Conservation (phyloP, 257 asterid species). For the Solanum sitiens region DNA sequence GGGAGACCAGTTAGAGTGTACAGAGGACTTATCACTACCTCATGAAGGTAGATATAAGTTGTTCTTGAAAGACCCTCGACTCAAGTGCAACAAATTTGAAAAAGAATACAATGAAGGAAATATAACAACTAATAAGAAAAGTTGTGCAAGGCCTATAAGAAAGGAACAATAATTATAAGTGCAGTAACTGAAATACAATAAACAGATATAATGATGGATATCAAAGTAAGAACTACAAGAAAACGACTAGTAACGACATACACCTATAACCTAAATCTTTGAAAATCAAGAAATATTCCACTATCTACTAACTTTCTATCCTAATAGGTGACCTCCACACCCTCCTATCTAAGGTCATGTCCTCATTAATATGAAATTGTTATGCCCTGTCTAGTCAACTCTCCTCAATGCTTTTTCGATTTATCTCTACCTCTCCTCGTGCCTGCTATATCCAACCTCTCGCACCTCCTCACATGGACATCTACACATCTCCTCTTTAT, state of each 20-base stretch:
- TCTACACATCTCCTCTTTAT: not conserved
- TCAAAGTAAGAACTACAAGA: not conserved
- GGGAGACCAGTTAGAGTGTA: not conserved
- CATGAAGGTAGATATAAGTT: not conserved
- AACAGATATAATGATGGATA: not conserved
- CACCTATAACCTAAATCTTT: not conserved
- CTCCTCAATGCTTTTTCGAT: not conserved
- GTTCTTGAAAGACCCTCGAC: not conserved
- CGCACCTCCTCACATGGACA: not conserved
- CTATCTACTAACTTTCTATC: not conserved
- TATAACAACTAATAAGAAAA: not conserved
- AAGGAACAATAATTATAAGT: too few species aligned
- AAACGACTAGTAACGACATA: too few species aligned
- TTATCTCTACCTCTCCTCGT: not conserved
- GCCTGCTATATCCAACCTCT: not conserved
- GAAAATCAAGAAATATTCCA: not conserved
- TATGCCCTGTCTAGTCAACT: not conserved
- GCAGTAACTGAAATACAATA: not conserved
- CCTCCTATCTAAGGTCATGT: too few species aligned
- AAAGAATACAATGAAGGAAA: not conserved
- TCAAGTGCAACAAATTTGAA: not conserved
- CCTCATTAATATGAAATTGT: too few species aligned
- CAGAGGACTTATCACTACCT: not conserved
- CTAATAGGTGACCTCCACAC: too few species aligned
- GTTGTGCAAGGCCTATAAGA: not conserved